Evolutionary conservation across 1,284 basidiomycete genomes (phyloP).

Genomic region (Wolfiporia cocos): DNA sequence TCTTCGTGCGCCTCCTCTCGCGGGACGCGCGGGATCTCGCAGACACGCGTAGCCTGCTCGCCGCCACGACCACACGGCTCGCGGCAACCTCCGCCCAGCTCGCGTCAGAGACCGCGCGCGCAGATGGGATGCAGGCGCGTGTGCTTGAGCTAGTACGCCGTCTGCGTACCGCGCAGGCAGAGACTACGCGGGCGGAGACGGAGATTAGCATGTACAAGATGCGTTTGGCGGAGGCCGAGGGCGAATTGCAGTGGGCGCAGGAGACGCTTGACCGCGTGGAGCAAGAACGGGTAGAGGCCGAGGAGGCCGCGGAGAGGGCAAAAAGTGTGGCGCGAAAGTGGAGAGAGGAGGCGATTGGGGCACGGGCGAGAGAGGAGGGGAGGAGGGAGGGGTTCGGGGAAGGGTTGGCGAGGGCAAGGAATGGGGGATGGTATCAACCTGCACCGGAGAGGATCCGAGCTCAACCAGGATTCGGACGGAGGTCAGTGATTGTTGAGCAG

Average conservation of each 20-base stretch:
- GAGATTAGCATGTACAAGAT: constrained; percentile 40
- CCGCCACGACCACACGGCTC: constrained; percentile 29
- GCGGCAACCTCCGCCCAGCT: constrained; percentile 30
- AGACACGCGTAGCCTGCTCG: constrained; percentile 32
- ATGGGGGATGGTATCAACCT: constrained; percentile 18
- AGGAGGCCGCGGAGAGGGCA: constrained; percentile 38
- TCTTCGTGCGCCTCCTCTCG: constrained; percentile 27
- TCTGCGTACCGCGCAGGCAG: constrained; percentile 34
- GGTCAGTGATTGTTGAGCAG: constrained; percentile 10
- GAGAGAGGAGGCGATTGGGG: constrained; percentile 35
- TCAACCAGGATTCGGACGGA: constrained; percentile 3
- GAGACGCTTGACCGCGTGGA: constrained; percentile 37
- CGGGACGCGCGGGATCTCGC: constrained; percentile 33
- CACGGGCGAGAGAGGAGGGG: constrained; percentile 38
- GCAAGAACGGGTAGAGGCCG: constrained; percentile 35
- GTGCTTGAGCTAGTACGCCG: constrained; percentile 38
- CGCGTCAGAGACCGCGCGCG: constrained; percentile 35
- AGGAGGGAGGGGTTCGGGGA: constrained; percentile 34
- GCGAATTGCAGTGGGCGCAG: constrained; percentile 41
- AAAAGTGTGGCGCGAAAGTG: constrained; percentile 34
- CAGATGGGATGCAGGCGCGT: constrained; percentile 38
- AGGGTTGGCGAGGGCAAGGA: constrained; percentile 30
- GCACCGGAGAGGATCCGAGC: constrained; percentile 3
- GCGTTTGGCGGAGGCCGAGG: constrained; percentile 41
- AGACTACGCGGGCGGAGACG: constrained; percentile 33